These are phyloP conservation scores for Botrytis aclada DNA, from an alignment of 2,329 filamentous ascomycete genomes.

Conservation along the genomic window DNA sequence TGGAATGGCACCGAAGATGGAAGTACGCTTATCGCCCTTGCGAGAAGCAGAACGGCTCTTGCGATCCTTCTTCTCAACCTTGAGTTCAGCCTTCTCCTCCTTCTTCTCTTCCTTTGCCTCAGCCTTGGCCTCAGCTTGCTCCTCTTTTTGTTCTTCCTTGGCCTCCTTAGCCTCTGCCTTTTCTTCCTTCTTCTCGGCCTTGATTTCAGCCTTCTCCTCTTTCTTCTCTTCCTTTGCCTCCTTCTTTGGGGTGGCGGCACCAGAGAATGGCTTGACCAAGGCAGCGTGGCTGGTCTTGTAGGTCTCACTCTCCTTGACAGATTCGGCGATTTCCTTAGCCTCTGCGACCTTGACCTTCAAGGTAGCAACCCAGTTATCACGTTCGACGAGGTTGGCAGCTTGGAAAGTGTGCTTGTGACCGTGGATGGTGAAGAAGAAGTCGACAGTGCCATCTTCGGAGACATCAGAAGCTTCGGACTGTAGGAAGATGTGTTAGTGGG, in stretches of 20 bases:
- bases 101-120: constrained; percentile 41
- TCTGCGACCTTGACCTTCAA: constrained; percentile 79
- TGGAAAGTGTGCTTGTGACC: constrained; percentile 95
- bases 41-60: constrained; percentile 63
- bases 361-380: constrained; percentile 87
- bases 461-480: constrained; percentile 60
- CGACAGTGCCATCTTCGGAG: constrained; percentile 71
- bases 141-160: constrained; percentile 39
- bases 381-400: constrained; percentile 69
- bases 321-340: constrained; percentile 75
- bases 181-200: constrained; percentile 39
- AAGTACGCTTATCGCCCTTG: constrained; percentile 52
- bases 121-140: constrained; percentile 33
- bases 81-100: constrained; percentile 32
- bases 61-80: constrained; percentile 47
- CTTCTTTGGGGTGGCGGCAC: constrained; percentile 36
- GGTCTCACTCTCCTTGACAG: constrained; percentile 71
- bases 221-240: constrained; percentile 39
- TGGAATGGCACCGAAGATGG: constrained; percentile 59
- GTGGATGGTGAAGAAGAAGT: constrained; percentile 82
- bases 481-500: constrained; percentile 34
- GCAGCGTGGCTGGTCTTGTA: constrained; percentile 65
- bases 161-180: constrained; percentile 41
- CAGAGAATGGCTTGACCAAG: constrained; percentile 44
- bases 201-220: constrained; percentile 32